A percentile compares a stretch with the other conserved stretches of the same genome.
These are phyloP conservation scores for Sarocladium brachiariae DNA, from an alignment of 2,329 filamentous ascomycete genomes.

Conservation along the genomic window DNA sequence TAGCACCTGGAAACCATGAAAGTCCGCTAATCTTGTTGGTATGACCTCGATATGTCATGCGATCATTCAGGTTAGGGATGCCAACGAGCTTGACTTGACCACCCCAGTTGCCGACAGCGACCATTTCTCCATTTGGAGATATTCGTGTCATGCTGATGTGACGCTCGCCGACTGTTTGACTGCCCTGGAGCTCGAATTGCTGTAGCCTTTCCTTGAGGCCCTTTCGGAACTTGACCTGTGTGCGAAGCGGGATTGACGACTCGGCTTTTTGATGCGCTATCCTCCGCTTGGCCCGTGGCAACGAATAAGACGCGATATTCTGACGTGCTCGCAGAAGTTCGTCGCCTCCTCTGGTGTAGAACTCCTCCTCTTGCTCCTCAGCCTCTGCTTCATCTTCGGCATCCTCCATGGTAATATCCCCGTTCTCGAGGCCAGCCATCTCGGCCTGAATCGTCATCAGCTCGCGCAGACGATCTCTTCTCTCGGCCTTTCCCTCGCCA, in stretches of 20 bases:
- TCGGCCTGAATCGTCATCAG: constrained; percentile 69
- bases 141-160: constrained; percentile 90
- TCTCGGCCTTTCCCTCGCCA: constrained; percentile 78
- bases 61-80: constrained; percentile 75
- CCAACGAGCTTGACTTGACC: constrained; percentile 82
- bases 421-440: constrained; percentile 46
- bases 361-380: constrained; percentile 81
- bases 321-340: constrained; percentile 70
- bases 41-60: constrained; percentile 71
- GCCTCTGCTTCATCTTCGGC: constrained; percentile 51
- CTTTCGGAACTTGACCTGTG: constrained; percentile 89
- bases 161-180: constrained; percentile 84
- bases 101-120: constrained; percentile 90
- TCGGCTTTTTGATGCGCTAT: constrained; percentile 74
- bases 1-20: constrained; percentile 82
- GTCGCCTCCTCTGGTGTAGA: constrained; percentile 78
- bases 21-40: constrained; percentile 85
- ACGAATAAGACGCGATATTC: constrained; percentile 73
- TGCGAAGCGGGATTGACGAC: constrained; percentile 74
- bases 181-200: constrained; percentile 85
- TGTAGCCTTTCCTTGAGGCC: constrained; percentile 75
- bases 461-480: constrained; percentile 79
- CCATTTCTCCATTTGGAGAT: constrained; percentile 72
- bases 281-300: constrained; percentile 73
- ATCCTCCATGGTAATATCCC: constrained; percentile 57